Percentiles rank a stretch among this genome's conserved stretches.
Conservation (phyloP, 192 early-diverging fungal species). For the Coemansia sp. region DNA sequence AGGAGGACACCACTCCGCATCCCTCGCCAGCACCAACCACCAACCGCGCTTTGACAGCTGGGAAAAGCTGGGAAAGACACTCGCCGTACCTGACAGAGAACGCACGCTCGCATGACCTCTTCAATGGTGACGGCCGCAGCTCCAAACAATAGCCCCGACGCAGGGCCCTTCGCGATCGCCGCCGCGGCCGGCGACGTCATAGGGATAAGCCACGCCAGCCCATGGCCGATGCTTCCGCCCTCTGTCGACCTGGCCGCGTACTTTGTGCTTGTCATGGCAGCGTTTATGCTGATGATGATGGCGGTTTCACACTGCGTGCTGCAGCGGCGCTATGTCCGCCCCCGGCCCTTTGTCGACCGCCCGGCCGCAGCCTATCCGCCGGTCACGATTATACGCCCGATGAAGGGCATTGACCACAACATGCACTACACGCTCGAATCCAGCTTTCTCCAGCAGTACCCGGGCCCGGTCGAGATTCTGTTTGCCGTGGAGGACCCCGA, state of each 20-base stretch:
- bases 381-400: slow-evolving; percentile 88
- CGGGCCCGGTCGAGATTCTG: slow-evolving; percentile 71
- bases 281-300: slow-evolving; percentile 25
- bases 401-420: slow-evolving; percentile 88
- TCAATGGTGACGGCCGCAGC: slow-evolving; percentile 3
- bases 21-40: too few relatives aligned
- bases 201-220: background rate
- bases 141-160: slow-evolving; percentile 21
- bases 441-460: slow-evolving; percentile 85
- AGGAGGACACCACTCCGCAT: too few relatives aligned
- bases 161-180: background rate
- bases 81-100: too few relatives aligned
- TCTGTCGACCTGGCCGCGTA: slow-evolving; percentile 16
- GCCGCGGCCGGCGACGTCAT: background rate
- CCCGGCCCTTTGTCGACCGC: slow-evolving; percentile 32
- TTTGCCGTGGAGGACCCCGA: slow-evolving; percentile 76
- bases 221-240: background rate
- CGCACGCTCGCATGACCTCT: too few relatives aligned
- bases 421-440: slow-evolving; percentile 76
- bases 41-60: too few relatives aligned
- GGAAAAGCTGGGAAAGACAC: too few relatives aligned
- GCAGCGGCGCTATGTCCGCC: slow-evolving; percentile 40
- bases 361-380: slow-evolving; percentile 51
- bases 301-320: slow-evolving; percentile 33
- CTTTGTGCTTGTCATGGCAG: slow-evolving; percentile 15